Percentiles rank a stretch among this genome's conserved stretches.
phyloP scores from a whole-genome alignment of 495 filamentous ascomycete species.

The Daldinia decipiens region DNA sequence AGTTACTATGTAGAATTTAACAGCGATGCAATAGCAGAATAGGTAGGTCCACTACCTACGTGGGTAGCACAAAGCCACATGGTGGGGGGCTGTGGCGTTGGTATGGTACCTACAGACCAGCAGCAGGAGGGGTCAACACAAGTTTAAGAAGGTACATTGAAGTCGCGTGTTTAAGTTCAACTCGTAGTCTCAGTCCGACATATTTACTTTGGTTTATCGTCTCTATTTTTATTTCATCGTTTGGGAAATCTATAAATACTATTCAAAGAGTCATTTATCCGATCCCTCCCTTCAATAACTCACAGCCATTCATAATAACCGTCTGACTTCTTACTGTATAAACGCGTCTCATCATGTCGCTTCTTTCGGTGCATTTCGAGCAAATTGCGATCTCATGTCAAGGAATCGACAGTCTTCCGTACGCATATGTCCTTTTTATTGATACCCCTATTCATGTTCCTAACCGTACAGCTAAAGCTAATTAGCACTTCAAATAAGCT shows the following conservation, averaged over 20 bases:
- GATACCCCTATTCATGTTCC: not conserved
- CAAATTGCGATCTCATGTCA: constrained; percentile 86
- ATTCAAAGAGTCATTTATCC: not conserved
- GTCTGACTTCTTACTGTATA: not conserved
- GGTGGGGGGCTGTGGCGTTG: constrained; percentile 26
- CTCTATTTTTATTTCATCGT: not conserved
- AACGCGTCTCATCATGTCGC: constrained; percentile 64
- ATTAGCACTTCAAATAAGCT: constrained; percentile 64
- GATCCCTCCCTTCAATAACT: not conserved
- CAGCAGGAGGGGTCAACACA: constrained; percentile 5
- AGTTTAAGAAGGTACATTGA: not conserved
- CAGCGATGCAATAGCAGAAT: not conserved
- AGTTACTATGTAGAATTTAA: not conserved
- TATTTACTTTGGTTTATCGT: not conserved
- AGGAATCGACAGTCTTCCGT: constrained; percentile 88
- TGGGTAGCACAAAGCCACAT: constrained; percentile 23
- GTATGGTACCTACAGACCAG: too few species aligned
- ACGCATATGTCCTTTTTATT: constrained; percentile 42
- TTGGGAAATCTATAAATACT: not conserved
- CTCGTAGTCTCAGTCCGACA: not conserved
- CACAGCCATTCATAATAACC: not conserved
- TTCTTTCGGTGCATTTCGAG: constrained; percentile 86
- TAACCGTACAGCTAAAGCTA: not conserved
- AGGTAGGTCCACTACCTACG: too few species aligned
- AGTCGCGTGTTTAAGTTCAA: not conserved